Base-by-base conservation (phyloP, 164 flowering plant species). In the Tetracentron sinense region DNA sequence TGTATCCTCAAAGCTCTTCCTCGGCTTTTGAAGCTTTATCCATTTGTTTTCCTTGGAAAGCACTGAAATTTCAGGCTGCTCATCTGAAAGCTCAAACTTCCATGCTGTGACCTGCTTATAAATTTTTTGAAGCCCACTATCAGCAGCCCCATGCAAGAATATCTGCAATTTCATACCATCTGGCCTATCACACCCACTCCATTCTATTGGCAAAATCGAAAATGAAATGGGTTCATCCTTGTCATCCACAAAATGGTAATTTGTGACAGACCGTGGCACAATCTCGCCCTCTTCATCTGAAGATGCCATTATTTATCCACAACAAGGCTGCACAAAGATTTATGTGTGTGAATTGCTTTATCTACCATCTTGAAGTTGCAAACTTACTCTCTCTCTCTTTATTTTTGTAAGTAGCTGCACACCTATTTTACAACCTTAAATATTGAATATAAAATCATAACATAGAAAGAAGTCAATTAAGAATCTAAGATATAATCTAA, bases 1-100 rank as follows among this genome's bases (percentile, higher is more conserved):
- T 25, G 62, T 72, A 21, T 64, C 73, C 73, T 82, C 90, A 68
- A 61, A 90, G 61, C 78, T 69, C 68, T 82, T 83, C 72, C 84
- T 80, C 1, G 96, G 96, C 75, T 81, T 88, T 27, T 71, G 73
- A 64, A 93, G 90, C 65, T 73, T 79, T 31, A 90, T 75, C 94
- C 97, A 93, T 42, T 44, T 60, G 0, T 74, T 77, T 3, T 85
- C 84, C 72, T 75, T 84, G 20, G 84, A 72, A 21, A 83, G 82
- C 58, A 88, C 90, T 0, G 66, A 85, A 25, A 90, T 72, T 70
- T 77, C 83, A 20, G 92, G 92, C 30, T 59, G 58, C n/a, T 55
- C 72, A 50, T 56, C 67, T 0, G 76, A 74, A 54, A 88, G 75
- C 38, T 84, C 84, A 73, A 85, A 77, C 72, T 72, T 90, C 98